Conservation (phyloP, 768 basidiomycete genomes). For the Neoboletus subvelutipes region DNA sequence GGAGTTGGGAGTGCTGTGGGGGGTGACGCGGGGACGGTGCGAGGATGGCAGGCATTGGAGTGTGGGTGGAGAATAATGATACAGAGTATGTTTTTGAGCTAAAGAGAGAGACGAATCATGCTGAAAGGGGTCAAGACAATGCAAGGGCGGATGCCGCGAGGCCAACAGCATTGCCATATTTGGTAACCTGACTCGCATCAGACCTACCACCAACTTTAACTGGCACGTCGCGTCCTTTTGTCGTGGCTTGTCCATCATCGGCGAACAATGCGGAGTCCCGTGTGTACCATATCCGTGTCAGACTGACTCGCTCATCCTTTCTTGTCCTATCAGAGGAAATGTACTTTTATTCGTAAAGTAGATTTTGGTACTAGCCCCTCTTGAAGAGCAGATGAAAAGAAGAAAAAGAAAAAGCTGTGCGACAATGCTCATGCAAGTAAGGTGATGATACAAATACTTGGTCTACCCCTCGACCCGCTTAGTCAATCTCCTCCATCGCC, state of each 20-base stretch:
- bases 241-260: neutral
- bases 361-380: slow-evolving; percentile 8
- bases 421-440: slow-evolving; percentile 27
- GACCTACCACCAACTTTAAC: too few species aligned
- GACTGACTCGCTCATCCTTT: neutral
- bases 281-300: neutral
- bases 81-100: slow-evolving; percentile 28
- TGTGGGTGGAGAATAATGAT: slow-evolving; percentile 27
- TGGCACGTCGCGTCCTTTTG: too few species aligned
- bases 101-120: slow-evolving; percentile 28
- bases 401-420: slow-evolving; percentile 18
- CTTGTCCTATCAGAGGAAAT: neutral
- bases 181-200: slow-evolving; percentile 31
- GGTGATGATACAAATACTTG: slow-evolving; percentile 29
- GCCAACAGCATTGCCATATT: slow-evolving; percentile 21
- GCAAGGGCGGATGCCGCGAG: slow-evolving; percentile 24
- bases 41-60: slow-evolving; percentile 42
- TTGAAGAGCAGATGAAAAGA: slow-evolving; percentile 21
- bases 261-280: slow-evolving; percentile 28
- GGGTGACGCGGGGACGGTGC: slow-evolving; percentile 40
- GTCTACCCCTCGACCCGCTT: slow-evolving; percentile 28
- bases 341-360: slow-evolving; percentile 15
- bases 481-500: slow-evolving; percentile 98
- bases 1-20: slow-evolving; percentile 15
- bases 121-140: slow-evolving; percentile 29